Percentiles rank a stretch among this genome's conserved stretches.
These are phyloP conservation scores for Jasminum sambac DNA, from an alignment of 257 asterid species.

Conservation along the genomic window DNA sequence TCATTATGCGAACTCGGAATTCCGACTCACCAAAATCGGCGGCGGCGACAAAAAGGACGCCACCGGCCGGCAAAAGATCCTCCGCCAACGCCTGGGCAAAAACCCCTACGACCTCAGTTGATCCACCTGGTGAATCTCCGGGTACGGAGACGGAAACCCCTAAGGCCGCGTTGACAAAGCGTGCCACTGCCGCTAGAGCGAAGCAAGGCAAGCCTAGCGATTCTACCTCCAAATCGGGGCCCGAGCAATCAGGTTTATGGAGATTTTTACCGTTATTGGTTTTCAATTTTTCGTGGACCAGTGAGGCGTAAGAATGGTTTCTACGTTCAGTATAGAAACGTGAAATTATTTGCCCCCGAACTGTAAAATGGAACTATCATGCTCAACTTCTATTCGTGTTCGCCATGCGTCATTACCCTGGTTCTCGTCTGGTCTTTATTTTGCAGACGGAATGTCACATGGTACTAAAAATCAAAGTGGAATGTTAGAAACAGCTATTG, in stretches of 20 bases:
- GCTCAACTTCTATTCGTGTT: too few species aligned
- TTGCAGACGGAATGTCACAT: too few species aligned
- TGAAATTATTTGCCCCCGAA: too few species aligned
- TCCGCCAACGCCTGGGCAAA: conserved; percentile 32
- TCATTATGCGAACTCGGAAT: conserved; percentile 49
- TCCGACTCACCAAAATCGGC: conserved; percentile 29
- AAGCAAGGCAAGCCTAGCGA: conserved; percentile 27
- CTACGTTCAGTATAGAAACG: not conserved
- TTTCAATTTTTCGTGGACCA: not conserved
- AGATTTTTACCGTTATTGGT: not conserved
- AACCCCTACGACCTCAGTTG: conserved; percentile 28
- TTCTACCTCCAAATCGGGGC: conserved; percentile 22
- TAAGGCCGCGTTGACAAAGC: conserved; percentile 27
- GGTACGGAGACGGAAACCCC: conserved; percentile 15
- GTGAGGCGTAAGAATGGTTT: not conserved
- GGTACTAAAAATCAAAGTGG: too few species aligned
- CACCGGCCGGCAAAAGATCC: conserved; percentile 32
- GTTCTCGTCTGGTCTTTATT: too few species aligned
- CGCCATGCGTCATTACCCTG: too few species aligned
- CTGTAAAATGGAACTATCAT: too few species aligned
- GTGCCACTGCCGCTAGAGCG: conserved; percentile 35
- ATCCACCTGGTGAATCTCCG: conserved; percentile 26
- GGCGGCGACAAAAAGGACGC: conserved; percentile 30
- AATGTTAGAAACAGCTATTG: too few species aligned
- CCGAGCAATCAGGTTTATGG: conserved; percentile 32